These are phyloP conservation scores for Fusarium sp. DNA, from an alignment of 2,329 filamentous ascomycete genomes.

Conservation along the genomic window DNA sequence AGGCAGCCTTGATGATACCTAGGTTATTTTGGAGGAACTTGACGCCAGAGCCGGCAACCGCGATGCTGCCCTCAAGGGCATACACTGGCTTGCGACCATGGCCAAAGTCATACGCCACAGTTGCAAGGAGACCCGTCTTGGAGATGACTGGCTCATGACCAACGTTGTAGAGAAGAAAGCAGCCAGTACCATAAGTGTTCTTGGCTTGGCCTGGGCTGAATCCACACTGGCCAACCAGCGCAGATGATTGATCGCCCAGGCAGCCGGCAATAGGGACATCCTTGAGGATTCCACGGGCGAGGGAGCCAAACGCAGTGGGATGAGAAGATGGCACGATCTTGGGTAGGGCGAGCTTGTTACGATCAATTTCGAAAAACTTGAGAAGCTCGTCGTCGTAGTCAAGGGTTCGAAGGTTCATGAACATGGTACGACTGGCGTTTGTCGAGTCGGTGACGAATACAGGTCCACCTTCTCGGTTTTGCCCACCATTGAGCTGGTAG, in stretches of 20 bases:
- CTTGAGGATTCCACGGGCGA: constrained; percentile 76
- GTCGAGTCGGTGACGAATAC: constrained; percentile 88
- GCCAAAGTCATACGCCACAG: constrained; percentile 88
- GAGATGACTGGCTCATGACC: constrained; percentile 89
- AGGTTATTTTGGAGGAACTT: constrained; percentile 81
- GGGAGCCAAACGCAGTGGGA: constrained; percentile 77
- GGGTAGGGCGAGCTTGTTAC: constrained; percentile 81
- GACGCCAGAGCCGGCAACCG: constrained; percentile 85
- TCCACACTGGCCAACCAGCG: constrained; percentile 87
- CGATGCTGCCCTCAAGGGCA: constrained; percentile 87
- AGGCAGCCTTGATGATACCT: constrained; percentile 69
- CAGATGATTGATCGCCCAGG: constrained; percentile 88
- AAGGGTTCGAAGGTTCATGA: constrained; percentile 88
- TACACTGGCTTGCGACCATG: constrained; percentile 75
- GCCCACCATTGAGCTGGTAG: constrained; percentile 85
- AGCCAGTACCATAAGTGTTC: constrained; percentile 93
- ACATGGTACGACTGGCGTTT: constrained; percentile 94
- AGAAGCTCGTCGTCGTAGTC: constrained; percentile 85
- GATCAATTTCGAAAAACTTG: constrained; percentile 82
- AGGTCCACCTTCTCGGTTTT: constrained; percentile 67
- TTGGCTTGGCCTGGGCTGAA: constrained; percentile 88
- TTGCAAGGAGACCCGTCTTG: constrained; percentile 85
- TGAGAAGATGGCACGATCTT: constrained; percentile 88
- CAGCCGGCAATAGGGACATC: constrained; percentile 86
- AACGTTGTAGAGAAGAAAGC: constrained; percentile 91